These are phyloP conservation scores for Trichophyton simii DNA, from an alignment of 2,329 filamentous ascomycete genomes.

Conservation along the genomic window DNA sequence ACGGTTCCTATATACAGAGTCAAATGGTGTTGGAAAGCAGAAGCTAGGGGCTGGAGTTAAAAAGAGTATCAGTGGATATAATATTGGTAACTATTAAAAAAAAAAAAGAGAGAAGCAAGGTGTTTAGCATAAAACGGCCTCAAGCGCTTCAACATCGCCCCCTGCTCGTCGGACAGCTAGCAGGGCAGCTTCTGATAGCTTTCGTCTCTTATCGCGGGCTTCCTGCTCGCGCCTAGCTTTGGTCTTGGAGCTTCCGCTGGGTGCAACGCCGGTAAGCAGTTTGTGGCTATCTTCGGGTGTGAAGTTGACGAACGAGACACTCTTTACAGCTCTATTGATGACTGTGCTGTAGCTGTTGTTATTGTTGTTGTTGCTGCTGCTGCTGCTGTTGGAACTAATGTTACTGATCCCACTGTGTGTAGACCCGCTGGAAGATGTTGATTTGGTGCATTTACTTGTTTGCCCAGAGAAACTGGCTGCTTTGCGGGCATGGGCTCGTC, in stretches of 20 bases:
- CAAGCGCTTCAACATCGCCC: conserved; percentile 34
- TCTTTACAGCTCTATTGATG: conserved; percentile 8
- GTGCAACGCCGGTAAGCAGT: conserved; percentile 81
- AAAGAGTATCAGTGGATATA: no score
- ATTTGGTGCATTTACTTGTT: conserved; percentile 19
- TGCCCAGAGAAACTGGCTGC: conserved; percentile 21
- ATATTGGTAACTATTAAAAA: neutral
- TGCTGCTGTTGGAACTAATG: neutral
- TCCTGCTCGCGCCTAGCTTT: conserved; percentile 87
- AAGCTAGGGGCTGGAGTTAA: no score
- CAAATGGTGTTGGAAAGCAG: no score
- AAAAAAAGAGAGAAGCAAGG: neutral
- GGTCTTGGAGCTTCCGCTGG: conserved; percentile 82
- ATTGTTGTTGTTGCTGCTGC: no score
- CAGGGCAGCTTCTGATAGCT: conserved; percentile 32
- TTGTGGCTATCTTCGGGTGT: conserved; percentile 65
- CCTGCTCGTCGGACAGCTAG: conserved; percentile 34
- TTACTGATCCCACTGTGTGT: neutral
- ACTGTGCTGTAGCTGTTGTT: neutral
- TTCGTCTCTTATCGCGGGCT: conserved; percentile 58
- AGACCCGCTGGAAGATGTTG: conserved; percentile 1
- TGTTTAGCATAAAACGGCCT: conserved; percentile 28
- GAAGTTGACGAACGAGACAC: conserved; percentile 69
- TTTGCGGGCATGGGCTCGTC: conserved; percentile 30
- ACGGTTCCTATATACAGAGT: neutral